phyloP scores from a whole-genome alignment of 2,329 filamentous ascomycete genomes.

The Penicillium sp. region DNA sequence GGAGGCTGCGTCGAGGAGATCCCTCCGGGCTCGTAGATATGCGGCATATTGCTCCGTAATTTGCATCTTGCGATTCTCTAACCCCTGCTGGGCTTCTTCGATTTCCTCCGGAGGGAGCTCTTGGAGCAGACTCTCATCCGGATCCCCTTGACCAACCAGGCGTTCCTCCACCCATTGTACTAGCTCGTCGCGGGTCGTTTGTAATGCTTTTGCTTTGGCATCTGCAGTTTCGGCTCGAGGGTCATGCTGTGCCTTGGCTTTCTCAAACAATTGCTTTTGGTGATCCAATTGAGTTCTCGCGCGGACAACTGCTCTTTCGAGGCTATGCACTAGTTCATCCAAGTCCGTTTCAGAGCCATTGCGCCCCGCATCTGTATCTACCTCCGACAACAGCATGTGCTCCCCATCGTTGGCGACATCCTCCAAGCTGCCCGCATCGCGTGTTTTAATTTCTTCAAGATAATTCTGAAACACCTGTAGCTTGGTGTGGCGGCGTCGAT shows the following conservation, averaged over 20 bases:
- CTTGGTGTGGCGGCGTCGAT: slow-evolving; percentile 48
- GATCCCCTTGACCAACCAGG: slow-evolving; percentile 39
- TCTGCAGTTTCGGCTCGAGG: slow-evolving; percentile 13
- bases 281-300: slow-evolving; percentile 38
- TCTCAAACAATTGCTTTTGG: slow-evolving; percentile 38
- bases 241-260: slow-evolving; percentile 30
- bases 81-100: slow-evolving; percentile 28
- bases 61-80: slow-evolving; percentile 35
- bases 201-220: slow-evolving; percentile 40
- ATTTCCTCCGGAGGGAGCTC: slow-evolving; percentile 34
- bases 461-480: slow-evolving; percentile 50
- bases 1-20: slow-evolving; percentile 38
- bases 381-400: slow-evolving; percentile 19
- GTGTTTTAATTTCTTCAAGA: slow-evolving; percentile 43
- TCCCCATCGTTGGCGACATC: slow-evolving; percentile 23
- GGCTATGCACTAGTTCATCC: slow-evolving; percentile 38
- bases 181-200: slow-evolving; percentile 50
- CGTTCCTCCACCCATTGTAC: slow-evolving; percentile 54
- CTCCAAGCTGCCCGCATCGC: slow-evolving; percentile 22
- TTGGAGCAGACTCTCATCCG: slow-evolving; percentile 30
- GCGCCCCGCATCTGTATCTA: slow-evolving; percentile 18
- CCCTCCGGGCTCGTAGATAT: slow-evolving; percentile 39
- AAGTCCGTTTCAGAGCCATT: slow-evolving; percentile 22
- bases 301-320: slow-evolving; percentile 42
- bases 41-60: slow-evolving; percentile 38